Evolutionary conservation across 257 asterid genomes (phyloP).

Genomic region (Prunella vulgaris): DNA sequence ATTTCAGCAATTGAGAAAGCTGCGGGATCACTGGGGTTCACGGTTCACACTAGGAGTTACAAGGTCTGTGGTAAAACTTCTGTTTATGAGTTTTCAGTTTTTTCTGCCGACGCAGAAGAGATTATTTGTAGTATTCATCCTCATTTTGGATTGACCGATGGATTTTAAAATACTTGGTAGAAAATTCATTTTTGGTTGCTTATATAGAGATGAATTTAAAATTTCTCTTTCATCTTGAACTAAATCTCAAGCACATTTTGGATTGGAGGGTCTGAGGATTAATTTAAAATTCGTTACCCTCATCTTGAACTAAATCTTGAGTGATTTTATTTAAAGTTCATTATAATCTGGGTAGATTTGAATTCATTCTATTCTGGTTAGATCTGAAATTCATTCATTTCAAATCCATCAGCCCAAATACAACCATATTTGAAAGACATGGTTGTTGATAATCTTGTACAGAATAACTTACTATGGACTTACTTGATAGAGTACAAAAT

Average conservation of each 20-base stretch:
- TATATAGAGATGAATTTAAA: not conserved
- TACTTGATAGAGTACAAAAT: not conserved
- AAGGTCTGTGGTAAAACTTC: conserved; percentile 44
- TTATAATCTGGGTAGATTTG: too few relatives aligned
- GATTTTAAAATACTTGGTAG: not conserved
- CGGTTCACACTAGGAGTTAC: conserved; percentile 71
- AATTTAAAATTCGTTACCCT: not conserved
- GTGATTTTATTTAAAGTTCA: not conserved
- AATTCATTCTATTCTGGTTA: too few relatives aligned
- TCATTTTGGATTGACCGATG: not conserved
- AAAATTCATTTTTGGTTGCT: not conserved
- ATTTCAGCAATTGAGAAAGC: conserved; percentile 71
- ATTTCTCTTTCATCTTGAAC: not conserved
- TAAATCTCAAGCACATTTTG: too few relatives aligned
- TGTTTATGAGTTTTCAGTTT: not conserved
- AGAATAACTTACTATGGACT: not conserved
- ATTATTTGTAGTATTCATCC: not conserved
- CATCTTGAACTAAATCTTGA: not conserved
- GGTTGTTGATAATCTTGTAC: not conserved
- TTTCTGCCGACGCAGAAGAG: conserved; percentile 2
- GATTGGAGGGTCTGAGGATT: not conserved
- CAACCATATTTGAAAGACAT: not conserved
- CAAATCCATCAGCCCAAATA: not conserved
- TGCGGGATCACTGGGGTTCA: conserved; percentile 76
- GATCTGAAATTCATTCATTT: too few relatives aligned